phyloP scores from a whole-genome alignment of 2,329 filamentous ascomycete genomes.

The Tolypocladium album region DNA sequence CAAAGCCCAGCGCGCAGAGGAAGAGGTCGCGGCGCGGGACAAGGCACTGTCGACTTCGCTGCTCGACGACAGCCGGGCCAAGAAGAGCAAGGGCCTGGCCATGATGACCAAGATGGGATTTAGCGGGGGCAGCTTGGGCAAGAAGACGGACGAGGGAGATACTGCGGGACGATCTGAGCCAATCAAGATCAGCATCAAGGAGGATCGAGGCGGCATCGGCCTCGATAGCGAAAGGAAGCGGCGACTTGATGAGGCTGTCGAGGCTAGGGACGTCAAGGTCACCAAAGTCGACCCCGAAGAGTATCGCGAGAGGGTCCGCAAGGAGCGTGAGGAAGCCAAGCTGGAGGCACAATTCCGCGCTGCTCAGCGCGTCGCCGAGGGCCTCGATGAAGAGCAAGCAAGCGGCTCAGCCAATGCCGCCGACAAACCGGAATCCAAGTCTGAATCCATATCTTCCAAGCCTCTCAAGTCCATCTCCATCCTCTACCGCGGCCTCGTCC shows the following conservation, averaged over 20 bases:
- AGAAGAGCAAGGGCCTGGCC: constrained; percentile 73
- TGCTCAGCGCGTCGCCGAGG: constrained; percentile 75
- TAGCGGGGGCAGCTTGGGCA: constrained; percentile 64
- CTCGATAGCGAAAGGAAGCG: constrained; percentile 75
- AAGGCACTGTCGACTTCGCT: constrained; percentile 65
- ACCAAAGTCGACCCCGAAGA: constrained; percentile 56
- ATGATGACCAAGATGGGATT: constrained; percentile 99
- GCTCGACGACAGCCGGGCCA: constrained; percentile 43
- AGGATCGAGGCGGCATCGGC: constrained; percentile 74
- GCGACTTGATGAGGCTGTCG: constrained; percentile 54
- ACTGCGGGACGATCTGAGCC: constrained; percentile 47
- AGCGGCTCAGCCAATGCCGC: constrained; percentile 7
- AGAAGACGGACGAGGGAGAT: constrained; percentile 34
- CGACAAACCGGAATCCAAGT: not conserved
- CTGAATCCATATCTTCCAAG: constrained; percentile 20
- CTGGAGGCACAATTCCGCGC: constrained; percentile 60
- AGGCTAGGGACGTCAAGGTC: constrained; percentile 40
- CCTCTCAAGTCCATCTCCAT: constrained; percentile 62
- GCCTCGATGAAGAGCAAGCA: constrained; percentile 50
- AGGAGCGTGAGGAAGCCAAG: constrained; percentile 58
- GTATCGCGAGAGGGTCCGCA: constrained; percentile 61
- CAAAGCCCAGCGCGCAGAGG: constrained; percentile 70
- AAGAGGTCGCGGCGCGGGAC: constrained; percentile 63
- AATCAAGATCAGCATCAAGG: constrained; percentile 64
- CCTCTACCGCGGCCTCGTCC: constrained; percentile 67